A percentile compares a stretch with the other conserved stretches of the same genome.
These are phyloP conservation scores for Blastobotrys arbuscula DNA, from an alignment of 1,139 yeast genomes.

Conservation along the genomic window DNA sequence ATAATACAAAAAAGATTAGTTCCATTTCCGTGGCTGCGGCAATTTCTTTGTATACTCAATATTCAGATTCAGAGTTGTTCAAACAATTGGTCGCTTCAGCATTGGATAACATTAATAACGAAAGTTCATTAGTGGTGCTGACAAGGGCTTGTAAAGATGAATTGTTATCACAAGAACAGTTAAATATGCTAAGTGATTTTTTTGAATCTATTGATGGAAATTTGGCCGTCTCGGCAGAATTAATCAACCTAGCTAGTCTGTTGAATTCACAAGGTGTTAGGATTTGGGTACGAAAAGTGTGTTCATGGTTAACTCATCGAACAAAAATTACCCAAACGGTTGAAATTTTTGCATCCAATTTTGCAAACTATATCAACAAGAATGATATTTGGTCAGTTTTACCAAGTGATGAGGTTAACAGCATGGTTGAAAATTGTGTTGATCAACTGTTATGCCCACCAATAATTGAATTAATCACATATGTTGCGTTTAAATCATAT, in stretches of 20 bases:
- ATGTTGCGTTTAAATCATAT: neutral
- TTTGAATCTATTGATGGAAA: slow-evolving; percentile 7
- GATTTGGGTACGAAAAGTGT: slow-evolving; percentile 16
- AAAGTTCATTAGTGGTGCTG: slow-evolving; percentile 1
- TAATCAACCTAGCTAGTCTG: slow-evolving; percentile 4
- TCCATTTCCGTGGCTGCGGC: slow-evolving; percentile 7
- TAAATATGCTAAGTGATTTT: neutral
- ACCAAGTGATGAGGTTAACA: neutral
- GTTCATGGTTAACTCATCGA: slow-evolving; percentile 27
- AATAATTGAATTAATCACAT: neutral
- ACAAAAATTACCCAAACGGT: neutral
- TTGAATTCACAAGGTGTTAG: neutral
- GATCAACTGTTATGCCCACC: neutral
- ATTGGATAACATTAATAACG: neutral
- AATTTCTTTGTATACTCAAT: slow-evolving; percentile 1
- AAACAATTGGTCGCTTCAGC: neutral
- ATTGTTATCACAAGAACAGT: neutral
- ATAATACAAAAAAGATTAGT: neutral
- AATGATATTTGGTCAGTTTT: neutral
- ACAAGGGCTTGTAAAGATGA: neutral
- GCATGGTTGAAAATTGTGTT: neutral
- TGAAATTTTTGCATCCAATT: neutral
- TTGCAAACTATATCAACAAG: neutral
- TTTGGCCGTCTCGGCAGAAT: slow-evolving; percentile 7
- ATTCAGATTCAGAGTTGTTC: neutral